Base-by-base conservation (phyloP, 169 alveolate species). In the Perkinsus chesapeaki region DNA sequence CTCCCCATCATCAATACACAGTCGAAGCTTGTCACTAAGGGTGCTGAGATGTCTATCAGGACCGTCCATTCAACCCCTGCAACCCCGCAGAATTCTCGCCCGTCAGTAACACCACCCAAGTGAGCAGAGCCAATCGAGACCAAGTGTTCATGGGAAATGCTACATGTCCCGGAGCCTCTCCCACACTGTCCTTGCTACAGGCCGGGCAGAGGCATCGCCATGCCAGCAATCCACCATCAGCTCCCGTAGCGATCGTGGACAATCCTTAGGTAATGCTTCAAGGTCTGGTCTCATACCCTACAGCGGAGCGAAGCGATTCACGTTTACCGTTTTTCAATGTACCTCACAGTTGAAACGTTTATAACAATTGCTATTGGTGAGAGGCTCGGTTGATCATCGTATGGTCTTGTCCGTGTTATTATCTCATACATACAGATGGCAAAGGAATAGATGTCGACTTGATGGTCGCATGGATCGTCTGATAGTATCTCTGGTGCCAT, bases 401-500 rank as follows among this genome's bases (percentile, higher is more conserved):
- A 95, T 73, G 96, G 96, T 3, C 90, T 94, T 73, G 94, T 72
- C 91, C 96, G 94, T 27, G 96, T 92, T 39, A 95, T 92, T 39
- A 95, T 93, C 93, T 95, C 96, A 92, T 91, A 95, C 92, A 95
- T 94, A n/a, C 94, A 93, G 39, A 95, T 94, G 23, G 95, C 96
- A 92, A 91, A 95, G 39, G 96, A 94, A 92, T 94, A 95, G 27
- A 95, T 95, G 92, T 95, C 96, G 0, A 95, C 96, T 73, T 94
- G 82, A 23, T 60, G 82, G 82, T 60, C 82, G 82, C 82, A 60
- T 60, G 82, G 3, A 34, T 60, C 82, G 37, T 60, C 82, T 16
- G 82, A 60, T 16, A 60, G 27, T 1, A 60, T 16, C 93, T 96
- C 98, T 5, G 98, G 98, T 1, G 98, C 98, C 98, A 96, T 96